These are phyloP conservation scores for Pseudogymnoascus sp. DNA, from an alignment of 2,329 filamentous ascomycete genomes.

Conservation along the genomic window DNA sequence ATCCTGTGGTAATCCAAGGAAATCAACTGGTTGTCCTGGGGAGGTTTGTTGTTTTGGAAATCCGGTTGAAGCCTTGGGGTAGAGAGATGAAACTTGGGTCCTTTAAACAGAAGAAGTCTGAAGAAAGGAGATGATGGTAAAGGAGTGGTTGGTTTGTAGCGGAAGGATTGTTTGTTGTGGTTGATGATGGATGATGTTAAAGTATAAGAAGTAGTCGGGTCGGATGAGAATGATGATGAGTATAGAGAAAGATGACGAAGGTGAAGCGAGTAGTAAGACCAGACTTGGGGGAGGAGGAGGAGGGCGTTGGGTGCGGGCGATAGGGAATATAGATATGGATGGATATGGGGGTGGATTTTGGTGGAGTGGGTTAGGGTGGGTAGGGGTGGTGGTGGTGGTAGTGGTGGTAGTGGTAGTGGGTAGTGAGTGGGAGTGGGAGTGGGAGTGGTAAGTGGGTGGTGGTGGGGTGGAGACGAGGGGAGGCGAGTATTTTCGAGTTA, in stretches of 20 bases:
- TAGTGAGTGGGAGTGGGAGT: conserved; percentile 9
- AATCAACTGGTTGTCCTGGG: neutral
- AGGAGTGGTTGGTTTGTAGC: no score
- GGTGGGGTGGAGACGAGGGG: no score
- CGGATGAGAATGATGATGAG: neutral
- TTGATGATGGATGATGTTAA: conserved; percentile 15
- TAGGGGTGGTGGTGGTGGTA: conserved; percentile 6
- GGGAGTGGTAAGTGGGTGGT: no score
- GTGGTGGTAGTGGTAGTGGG: conserved; percentile 9
- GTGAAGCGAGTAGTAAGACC: neutral
- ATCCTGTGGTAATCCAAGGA: neutral
- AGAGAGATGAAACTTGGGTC: neutral
- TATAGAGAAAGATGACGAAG: neutral
- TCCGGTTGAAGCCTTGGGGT: neutral
- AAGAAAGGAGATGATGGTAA: conserved; percentile 4
- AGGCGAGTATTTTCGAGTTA: no score
- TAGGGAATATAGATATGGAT: conserved; percentile 8
- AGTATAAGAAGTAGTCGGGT: neutral
- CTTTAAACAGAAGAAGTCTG: neutral
- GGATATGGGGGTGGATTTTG: neutral
- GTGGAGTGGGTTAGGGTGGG: conserved; percentile 9
- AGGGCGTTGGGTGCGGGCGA: neutral
- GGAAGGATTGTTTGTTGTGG: conserved; percentile 23
- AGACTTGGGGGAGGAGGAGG: neutral
- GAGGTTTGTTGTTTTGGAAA: neutral